phyloP scores from a whole-genome alignment of 169 alveolate genomes.

The Theileria orientalis region DNA sequence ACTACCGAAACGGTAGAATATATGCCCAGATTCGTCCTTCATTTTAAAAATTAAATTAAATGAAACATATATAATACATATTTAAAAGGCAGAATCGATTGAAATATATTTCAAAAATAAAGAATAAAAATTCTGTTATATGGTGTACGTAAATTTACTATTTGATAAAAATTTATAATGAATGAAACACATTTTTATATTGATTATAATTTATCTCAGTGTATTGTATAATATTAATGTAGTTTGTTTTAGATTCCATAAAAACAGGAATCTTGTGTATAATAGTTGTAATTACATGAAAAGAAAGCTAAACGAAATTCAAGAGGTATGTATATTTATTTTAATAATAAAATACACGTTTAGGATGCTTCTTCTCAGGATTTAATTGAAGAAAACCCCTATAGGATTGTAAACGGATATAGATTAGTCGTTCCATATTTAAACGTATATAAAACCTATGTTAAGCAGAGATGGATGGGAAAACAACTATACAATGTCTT shows the following conservation, averaged over 20 bases:
- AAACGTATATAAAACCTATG: constrained; percentile 60
- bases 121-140: background rate
- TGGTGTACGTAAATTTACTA: background rate
- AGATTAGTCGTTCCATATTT: constrained; percentile 73
- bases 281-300: background rate
- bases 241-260: background rate
- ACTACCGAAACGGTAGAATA: constrained; percentile 67
- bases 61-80: background rate
- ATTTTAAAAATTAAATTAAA: background rate
- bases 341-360: background rate
- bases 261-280: background rate
- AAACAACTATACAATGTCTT: constrained; percentile 62
- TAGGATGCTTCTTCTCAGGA: background rate
- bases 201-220: background rate
- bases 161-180: background rate
- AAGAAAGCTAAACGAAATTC: background rate
- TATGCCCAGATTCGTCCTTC: constrained; percentile 23
- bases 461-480: constrained; percentile 75
- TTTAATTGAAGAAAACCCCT: constrained; percentile 9
- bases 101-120: background rate
- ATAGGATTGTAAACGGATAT: constrained; percentile 58
- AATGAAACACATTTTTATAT: background rate
- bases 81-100: background rate
- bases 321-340: background rate
- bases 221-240: background rate